A percentile compares a stretch with the other conserved stretches of the same genome.
phyloP scores from a whole-genome alignment of 495 filamentous ascomycete genomes.

The Sordaria brevicollis region DNA sequence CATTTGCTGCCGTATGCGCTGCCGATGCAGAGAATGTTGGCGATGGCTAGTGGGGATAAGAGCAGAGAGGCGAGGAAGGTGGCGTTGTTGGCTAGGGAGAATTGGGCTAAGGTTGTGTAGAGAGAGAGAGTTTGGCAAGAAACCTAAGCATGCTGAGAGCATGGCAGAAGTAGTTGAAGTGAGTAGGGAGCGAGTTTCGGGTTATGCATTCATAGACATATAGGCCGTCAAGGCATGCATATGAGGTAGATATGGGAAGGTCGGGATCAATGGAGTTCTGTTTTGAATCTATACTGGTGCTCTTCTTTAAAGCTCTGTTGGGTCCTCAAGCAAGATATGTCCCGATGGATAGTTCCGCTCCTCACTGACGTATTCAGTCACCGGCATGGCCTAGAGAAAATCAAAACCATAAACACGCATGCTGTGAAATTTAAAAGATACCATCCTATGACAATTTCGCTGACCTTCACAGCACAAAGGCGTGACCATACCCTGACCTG shows the following conservation, averaged over 20 bases:
- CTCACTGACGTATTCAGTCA: neutral
- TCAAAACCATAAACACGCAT: neutral
- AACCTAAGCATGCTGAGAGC: too few relatives aligned
- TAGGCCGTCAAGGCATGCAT: neutral
- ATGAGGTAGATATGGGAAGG: neutral
- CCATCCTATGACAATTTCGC: neutral
- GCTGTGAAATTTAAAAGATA: neutral
- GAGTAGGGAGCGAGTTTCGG: neutral
- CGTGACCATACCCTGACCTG: neutral
- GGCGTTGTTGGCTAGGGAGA: slow-evolving; percentile 30
- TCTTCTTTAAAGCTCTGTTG: too few relatives aligned
- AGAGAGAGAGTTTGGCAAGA: neutral
- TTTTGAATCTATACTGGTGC: neutral
- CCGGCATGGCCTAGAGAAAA: neutral
- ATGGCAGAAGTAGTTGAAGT: too few relatives aligned
- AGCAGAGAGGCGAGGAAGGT: slow-evolving; percentile 32
- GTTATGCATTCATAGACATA: neutral
- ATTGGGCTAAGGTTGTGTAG: slow-evolving; percentile 24
- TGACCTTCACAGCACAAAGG: neutral
- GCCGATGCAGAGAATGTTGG: slow-evolving; percentile 28
- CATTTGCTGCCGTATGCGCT: slow-evolving; percentile 23
- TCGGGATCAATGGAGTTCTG: neutral
- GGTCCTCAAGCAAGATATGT: neutral
- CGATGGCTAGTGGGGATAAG: slow-evolving; percentile 32
- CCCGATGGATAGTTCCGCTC: neutral